phyloP scores from a whole-genome alignment of 345 rosid species.

The Melastoma malabathricum region DNA sequence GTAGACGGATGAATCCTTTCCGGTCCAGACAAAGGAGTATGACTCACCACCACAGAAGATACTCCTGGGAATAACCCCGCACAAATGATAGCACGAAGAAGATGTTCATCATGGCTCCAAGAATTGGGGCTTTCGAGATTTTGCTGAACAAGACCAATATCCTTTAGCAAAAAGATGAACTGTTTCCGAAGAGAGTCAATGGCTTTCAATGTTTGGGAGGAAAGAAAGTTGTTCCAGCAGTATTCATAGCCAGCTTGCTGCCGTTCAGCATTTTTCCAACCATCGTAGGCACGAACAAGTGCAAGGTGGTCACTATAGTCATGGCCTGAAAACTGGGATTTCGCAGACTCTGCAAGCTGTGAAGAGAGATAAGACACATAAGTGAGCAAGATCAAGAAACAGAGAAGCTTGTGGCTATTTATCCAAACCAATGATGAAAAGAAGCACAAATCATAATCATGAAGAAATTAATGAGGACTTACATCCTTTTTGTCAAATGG shows the following conservation, averaged over 20 bases:
- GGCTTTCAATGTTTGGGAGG: conserved; percentile 92
- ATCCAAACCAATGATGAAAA: too few relatives aligned
- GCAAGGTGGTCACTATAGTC: conserved; percentile 99
- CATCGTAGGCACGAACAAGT: conserved; percentile 96
- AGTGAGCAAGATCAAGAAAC: too few relatives aligned
- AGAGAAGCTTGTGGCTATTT: too few relatives aligned
- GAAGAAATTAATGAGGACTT: conserved; percentile 21
- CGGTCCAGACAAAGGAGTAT: too few relatives aligned
- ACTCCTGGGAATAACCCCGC: conserved; percentile 96
- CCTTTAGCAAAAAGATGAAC: conserved; percentile 71
- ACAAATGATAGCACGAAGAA: conserved; percentile 91
- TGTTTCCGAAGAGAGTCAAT: conserved; percentile 91
- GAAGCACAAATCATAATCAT: too few relatives aligned
- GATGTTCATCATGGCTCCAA: conserved; percentile 78
- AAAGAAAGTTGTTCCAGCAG: conserved; percentile 96
- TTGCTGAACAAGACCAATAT: too few relatives aligned
- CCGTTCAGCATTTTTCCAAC: conserved; percentile 99
- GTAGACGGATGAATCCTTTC: too few relatives aligned
- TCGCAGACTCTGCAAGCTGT: too few relatives aligned
- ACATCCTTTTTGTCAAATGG: conserved; percentile 97
- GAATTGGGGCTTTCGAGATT: too few relatives aligned
- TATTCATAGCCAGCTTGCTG: conserved; percentile 85
- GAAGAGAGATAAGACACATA: too few relatives aligned
- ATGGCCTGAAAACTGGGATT: too few relatives aligned
- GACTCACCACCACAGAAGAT: conserved; percentile 94